A percentile compares a stretch with the other conserved stretches of the same genome.
These are phyloP conservation scores for Eutrema japonicum DNA, from an alignment of 345 rosid genomes.

Conservation along the genomic window DNA sequence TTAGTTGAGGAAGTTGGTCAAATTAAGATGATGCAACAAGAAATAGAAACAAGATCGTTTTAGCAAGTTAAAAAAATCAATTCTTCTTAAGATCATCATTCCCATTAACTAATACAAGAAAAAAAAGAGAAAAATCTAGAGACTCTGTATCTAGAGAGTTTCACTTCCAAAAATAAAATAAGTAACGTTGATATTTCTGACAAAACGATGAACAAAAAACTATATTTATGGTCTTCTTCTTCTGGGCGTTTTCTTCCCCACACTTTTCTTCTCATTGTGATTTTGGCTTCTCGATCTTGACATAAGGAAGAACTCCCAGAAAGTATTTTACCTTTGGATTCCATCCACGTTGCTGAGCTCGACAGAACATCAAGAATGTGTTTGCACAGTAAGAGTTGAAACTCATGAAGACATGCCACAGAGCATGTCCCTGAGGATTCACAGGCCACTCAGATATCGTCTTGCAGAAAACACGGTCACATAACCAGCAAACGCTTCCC, in stretches of 20 bases:
- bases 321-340: conserved; percentile 61
- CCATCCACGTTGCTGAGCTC: conserved; percentile 88
- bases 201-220: conserved; percentile 42
- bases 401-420: conserved; percentile 91
- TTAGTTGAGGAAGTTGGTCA: background rate
- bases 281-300: conserved; percentile 82
- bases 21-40: conserved; percentile 5
- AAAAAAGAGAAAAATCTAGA: conserved; percentile 18
- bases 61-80: conserved; percentile 40
- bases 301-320: conserved; percentile 73
- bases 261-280: conserved; percentile 46
- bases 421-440: conserved; percentile 91
- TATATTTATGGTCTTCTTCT: conserved; percentile 40
- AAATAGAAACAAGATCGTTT: conserved; percentile 10
- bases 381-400: conserved; percentile 89
- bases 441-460: conserved; percentile 63
- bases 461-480: conserved; percentile 67
- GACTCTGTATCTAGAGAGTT: conserved; percentile 44
- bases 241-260: conserved; percentile 14
- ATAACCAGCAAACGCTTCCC: conserved; percentile 74
- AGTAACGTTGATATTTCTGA: conserved; percentile 17
- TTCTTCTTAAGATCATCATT: conserved; percentile 22
- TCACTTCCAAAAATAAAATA: conserved; percentile 38
- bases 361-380: conserved; percentile 96
- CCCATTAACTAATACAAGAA: conserved; percentile 31